These are phyloP conservation scores for Fragilariopsis cylindrus DNA, from an alignment of 108 stramenopile genomes.

Conservation along the genomic window DNA sequence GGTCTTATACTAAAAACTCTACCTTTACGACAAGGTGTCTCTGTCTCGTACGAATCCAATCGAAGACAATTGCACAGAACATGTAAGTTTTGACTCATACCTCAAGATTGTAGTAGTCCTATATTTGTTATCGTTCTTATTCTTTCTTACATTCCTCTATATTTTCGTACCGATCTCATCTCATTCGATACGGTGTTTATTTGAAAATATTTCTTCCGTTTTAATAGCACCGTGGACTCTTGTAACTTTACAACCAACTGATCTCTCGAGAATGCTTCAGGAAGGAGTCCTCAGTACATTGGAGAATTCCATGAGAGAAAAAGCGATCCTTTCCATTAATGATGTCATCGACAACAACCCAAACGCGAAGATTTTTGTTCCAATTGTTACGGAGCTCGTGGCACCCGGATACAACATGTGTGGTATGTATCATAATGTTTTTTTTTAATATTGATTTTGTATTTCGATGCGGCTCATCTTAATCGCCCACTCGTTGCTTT, in stretches of 20 bases:
- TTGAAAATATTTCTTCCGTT: background rate
- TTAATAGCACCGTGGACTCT: conserved; percentile 19
- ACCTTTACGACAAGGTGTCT: conserved; percentile 18
- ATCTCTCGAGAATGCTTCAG: background rate
- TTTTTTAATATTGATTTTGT: no score
- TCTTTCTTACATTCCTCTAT: no score
- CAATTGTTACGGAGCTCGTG: conserved; percentile 35
- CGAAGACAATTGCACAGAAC: background rate
- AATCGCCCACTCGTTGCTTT: no score
- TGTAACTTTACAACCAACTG: conserved; percentile 4
- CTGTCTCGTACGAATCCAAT: background rate
- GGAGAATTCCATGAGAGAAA: conserved; percentile 23
- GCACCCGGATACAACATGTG: conserved; percentile 46
- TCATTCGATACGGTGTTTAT: no score
- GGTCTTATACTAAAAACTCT: conserved; percentile 14
- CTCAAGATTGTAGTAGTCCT: no score
- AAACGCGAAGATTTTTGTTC: conserved; percentile 22
- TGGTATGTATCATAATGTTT: no score
- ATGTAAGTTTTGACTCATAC: background rate
- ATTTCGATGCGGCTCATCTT: no score
- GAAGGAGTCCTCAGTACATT: conserved; percentile 7
- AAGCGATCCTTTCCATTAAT: conserved; percentile 21
- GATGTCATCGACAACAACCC: conserved; percentile 15
- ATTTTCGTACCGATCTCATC: no score
- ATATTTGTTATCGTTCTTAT: no score